A percentile compares a stretch with the other conserved stretches of the same genome.
These are phyloP conservation scores for Penicillium nucicola DNA, from an alignment of 495 filamentous ascomycete genomes.

Conservation along the genomic window DNA sequence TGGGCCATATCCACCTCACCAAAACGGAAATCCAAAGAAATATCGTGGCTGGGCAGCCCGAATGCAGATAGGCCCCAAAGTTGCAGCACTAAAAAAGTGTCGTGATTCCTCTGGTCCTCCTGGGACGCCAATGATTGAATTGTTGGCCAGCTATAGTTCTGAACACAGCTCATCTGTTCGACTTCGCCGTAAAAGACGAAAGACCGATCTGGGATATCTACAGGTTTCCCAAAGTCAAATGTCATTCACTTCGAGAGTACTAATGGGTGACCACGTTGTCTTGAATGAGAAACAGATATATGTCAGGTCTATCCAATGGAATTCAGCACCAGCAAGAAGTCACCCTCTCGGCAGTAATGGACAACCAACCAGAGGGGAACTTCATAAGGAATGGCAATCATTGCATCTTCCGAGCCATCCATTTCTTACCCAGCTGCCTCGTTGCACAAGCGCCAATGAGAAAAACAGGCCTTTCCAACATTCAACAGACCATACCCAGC, in stretches of 20 bases:
- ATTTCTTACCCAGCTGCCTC: background rate
- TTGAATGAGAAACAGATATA: background rate
- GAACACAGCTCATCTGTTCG: slow-evolving; percentile 10
- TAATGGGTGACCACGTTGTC: background rate
- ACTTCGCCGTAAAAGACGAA: background rate
- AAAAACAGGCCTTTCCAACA: background rate
- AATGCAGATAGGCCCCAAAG: slow-evolving; percentile 30
- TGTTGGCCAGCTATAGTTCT: slow-evolving; percentile 24
- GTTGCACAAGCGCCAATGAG: background rate
- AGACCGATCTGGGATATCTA: background rate
- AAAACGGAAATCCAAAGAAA: slow-evolving; percentile 10
- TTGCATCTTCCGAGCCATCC: background rate
- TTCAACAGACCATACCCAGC: background rate
- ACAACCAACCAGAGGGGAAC: background rate
- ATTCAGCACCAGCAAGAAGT: slow-evolving; percentile 7
- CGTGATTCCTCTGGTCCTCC: slow-evolving; percentile 30
- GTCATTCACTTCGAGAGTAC: background rate
- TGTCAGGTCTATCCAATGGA: slow-evolving; percentile 3
- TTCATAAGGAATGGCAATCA: slow-evolving; percentile 1
- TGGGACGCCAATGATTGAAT: slow-evolving; percentile 33
- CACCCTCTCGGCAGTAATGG: background rate
- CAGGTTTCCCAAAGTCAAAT: background rate
- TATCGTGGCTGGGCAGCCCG: slow-evolving; percentile 37
- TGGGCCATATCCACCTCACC: background rate
- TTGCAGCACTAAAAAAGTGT: slow-evolving; percentile 1